Evolutionary conservation across 176 grass and related monocot genomes (phyloP), one percentile per base, ranked within the genome.

Genomic region (Musa acuminata): DNA sequence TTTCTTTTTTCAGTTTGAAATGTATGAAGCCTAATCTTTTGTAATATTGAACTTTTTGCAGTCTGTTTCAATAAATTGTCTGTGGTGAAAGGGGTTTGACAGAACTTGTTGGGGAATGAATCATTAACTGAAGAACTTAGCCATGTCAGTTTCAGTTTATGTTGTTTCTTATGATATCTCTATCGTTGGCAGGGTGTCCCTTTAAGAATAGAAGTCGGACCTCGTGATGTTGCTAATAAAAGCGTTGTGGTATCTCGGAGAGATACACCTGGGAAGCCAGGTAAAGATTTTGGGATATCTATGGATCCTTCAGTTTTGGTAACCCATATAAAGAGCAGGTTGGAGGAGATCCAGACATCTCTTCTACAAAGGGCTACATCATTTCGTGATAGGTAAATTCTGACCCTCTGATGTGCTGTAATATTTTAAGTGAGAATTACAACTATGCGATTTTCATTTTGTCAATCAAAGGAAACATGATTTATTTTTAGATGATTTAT

Each of bases 211-310:
- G 95, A 98, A 85, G 74, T 98, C 3, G 95, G 95, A 73, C 88
- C 90, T 57, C 90, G 88, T 76, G 95, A 98, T 82, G 90, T 94
- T 29, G 84, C 80, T 64, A 98, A 93, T 59, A 82, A 76, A 65
- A 86, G 84, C 53, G 82, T 98, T 57, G 95, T 98, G 49, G 67
- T 93, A 79, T 98, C 86, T 65, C 87, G 86, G 71, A 85, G 88
- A 82, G 90, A 98, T 86, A 48, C 94, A 73, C 95, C 90, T 73
- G 90, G 90, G 79, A 98, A 98, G 63, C 80, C 85, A 78, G 95
- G 95, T 64, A 98, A 98, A 84, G 95, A 98, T 64, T 98, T 93
- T 75, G 95, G 95, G 22, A 79, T 93, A 49, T 89, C 90, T 75
- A 93, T 98, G 88, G 95, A 98, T 8, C 79, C 95, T 64, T 82